Conservation (phyloP, 2,329 filamentous ascomycete genomes). For the Malbranchea cinnamomea region DNA sequence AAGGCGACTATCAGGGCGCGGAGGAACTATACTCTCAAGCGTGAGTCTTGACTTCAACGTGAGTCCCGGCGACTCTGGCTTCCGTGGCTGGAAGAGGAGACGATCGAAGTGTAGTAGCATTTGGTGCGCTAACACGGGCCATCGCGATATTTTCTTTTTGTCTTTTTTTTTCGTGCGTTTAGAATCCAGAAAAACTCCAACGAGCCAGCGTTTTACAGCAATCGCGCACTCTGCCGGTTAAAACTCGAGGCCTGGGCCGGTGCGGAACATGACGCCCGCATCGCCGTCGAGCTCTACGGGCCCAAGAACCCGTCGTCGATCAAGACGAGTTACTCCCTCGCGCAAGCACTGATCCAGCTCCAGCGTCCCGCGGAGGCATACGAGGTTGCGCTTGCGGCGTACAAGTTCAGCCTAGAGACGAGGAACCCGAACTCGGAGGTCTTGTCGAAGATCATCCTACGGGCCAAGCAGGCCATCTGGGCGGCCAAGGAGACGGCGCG, state of each 20-base stretch:
- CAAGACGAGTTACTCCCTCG: constrained; percentile 73
- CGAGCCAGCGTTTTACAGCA: constrained; percentile 73
- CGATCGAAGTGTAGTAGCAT: too few relatives aligned
- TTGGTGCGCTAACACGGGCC: too few relatives aligned
- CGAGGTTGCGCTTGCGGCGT: constrained; percentile 53
- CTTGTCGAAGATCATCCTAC: constrained; percentile 59
- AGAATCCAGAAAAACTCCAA: constrained; percentile 64
- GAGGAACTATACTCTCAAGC: constrained; percentile 34
- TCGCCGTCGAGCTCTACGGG: constrained; percentile 52
- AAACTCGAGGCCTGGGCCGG: constrained; percentile 59
- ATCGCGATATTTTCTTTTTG: constrained; percentile 1
- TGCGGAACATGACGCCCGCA: constrained; percentile 62
- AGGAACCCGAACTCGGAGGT: constrained; percentile 53
- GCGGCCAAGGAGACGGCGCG: constrained; percentile 48
- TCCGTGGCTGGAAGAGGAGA: background rate
- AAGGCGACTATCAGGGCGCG: constrained; percentile 29
- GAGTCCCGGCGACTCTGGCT: background rate
- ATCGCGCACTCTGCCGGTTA: constrained; percentile 70
- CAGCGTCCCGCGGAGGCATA: constrained; percentile 60
- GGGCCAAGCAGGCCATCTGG: constrained; percentile 78
- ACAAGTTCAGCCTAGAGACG: constrained; percentile 48
- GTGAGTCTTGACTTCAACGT: constrained; percentile 16
- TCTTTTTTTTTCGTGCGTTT: constrained; percentile 3
- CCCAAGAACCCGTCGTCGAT: constrained; percentile 41
- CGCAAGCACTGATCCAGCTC: constrained; percentile 67